These are phyloP conservation scores for Hortaea werneckii DNA, from an alignment of 2,329 filamentous ascomycete species.

Conservation along the genomic window DNA sequence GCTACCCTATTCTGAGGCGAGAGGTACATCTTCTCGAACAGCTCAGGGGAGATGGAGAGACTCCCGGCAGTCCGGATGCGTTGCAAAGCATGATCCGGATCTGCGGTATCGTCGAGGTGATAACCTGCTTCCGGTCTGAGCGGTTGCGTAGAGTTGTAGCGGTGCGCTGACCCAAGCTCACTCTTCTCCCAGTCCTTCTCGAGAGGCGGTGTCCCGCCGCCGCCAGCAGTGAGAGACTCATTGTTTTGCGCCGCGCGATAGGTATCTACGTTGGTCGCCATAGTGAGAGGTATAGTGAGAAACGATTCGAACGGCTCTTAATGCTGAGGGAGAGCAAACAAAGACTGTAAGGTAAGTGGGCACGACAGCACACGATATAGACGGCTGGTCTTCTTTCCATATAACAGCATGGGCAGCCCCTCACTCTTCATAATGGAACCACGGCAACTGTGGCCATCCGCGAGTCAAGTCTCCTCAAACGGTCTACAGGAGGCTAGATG, in stretches of 20 bases:
- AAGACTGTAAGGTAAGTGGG: background rate
- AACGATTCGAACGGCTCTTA: background rate
- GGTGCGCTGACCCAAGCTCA: constrained; percentile 5
- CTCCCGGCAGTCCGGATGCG: constrained; percentile 43
- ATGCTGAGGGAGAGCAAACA: background rate
- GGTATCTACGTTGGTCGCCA: constrained; percentile 5
- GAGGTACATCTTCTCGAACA: constrained; percentile 45
- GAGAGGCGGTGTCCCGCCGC: constrained; percentile 8
- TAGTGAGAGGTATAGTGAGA: background rate
- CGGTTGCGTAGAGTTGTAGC: background rate
- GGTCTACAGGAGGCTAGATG: background rate
- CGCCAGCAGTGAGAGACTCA: constrained; percentile 14
- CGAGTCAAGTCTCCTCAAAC: constrained; percentile 5
- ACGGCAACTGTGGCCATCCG: background rate
- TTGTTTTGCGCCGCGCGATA: constrained; percentile 15
- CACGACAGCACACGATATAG: background rate
- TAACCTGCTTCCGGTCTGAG: constrained; percentile 12
- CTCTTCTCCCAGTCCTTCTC: constrained; percentile 37
- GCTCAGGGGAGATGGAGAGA: constrained; percentile 44
- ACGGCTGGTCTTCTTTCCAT: constrained; percentile 1
- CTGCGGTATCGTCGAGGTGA: constrained; percentile 25
- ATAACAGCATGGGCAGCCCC: constrained; percentile 6
- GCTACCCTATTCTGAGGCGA: constrained; percentile 41
- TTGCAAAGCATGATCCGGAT: constrained; percentile 30
- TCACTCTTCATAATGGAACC: background rate